Evolutionary conservation across 2,329 filamentous ascomycete species (phyloP).

Genomic region (Neurospora sp.): DNA sequence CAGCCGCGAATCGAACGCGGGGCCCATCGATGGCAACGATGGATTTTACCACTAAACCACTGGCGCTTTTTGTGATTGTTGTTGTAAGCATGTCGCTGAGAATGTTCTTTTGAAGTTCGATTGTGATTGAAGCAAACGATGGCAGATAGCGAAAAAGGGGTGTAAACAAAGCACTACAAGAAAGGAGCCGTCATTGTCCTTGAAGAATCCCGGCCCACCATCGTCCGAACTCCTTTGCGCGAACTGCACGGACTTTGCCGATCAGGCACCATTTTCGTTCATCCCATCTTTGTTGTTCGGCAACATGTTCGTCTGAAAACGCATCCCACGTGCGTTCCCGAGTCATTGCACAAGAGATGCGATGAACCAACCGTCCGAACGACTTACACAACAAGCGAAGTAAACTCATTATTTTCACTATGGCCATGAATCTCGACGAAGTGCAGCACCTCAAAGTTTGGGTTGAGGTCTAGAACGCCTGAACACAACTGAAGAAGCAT

Average conservation of each 20-base stretch:
- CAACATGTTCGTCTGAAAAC: neutral
- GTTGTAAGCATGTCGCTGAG: neutral
- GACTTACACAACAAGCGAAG: neutral
- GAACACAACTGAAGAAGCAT: too few relatives aligned
- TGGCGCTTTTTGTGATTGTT: slow-evolving; percentile 9
- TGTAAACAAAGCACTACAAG: neutral
- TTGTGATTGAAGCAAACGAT: neutral
- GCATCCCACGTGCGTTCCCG: neutral
- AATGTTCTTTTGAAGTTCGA: neutral
- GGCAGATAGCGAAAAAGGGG: neutral
- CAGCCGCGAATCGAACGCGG: slow-evolving; percentile 20
- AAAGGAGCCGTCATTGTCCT: neutral
- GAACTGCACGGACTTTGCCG: neutral
- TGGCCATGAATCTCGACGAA: neutral
- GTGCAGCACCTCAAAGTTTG: too few relatives aligned
- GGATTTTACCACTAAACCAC: slow-evolving; percentile 45
- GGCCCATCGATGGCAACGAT: slow-evolving; percentile 43
- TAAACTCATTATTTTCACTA: neutral
- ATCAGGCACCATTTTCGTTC: neutral
- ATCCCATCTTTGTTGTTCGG: neutral
- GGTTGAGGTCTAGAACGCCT: too few relatives aligned
- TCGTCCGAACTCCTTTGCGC: neutral
- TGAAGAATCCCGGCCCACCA: neutral
- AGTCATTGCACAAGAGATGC: neutral
- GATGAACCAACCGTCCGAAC: neutral